Evolutionary conservation across 2,329 filamentous ascomycete genomes (phyloP), one percentile per base, ranked within the genome.

Genomic region (Pseudogymnoascus sp.): DNA sequence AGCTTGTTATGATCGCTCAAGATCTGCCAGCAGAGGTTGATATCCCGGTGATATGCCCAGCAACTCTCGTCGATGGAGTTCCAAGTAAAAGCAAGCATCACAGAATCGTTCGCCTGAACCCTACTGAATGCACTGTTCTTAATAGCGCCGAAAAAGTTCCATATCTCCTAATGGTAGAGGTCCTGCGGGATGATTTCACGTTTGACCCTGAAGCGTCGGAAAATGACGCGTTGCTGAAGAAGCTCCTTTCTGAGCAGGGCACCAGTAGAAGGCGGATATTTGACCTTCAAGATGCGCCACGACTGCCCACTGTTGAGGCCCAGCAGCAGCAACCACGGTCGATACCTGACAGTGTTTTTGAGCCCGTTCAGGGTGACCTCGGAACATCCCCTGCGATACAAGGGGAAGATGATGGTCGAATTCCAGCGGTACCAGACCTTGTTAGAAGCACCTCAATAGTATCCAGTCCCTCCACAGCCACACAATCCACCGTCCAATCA

Each of bases 81-180:
- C 84, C 89, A 2, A 84, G 87, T 25, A 86, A 85, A 70, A 92
- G 89, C 69, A 84, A 83, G 60, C 90, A 94, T 71, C 90, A 94
- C 70, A 85, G 90, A 36, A 91, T 94, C 63, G 89, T 94, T 50
- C 84, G 90, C 37, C 79, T 94, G 58, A 94, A 92, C 69, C 90
- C 90, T 6, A 88, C 89, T 1, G 90, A 94, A 73, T 87, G 90
- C 5, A 93, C 90, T 0, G 90, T 92, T 60, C 76, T 94, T 59
- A 94, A 94, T 73, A 94, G 90, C 71, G 90, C 90, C 4, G 89
- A 94, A 72, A 89, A 92, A 71, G 90, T 94, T 47, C 90, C 90
- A 1, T 94, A 92, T 73, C 74, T 94, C 58, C 79, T 94, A 28
- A 92, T 94, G 89, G 84, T 93, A 2, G 90, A 94, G 70, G 86